Percentiles rank a stretch among this genome's conserved stretches.
Conservation (phyloP, 306 rosid genomes). For the Hippophae gyantsensis region DNA sequence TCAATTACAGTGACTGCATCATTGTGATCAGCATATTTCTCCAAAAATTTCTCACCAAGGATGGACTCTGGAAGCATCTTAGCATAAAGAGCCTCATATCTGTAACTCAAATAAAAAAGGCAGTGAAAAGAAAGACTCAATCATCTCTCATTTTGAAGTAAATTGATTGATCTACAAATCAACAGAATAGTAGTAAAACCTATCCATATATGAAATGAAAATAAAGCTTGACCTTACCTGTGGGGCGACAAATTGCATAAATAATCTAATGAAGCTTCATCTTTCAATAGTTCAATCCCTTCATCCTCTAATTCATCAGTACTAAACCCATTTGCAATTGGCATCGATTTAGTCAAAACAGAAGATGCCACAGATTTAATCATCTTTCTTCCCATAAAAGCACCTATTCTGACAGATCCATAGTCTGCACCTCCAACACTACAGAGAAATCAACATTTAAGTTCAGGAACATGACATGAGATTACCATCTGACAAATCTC, state of each 20-base stretch:
- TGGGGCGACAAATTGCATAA: constrained; percentile 85
- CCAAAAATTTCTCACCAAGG: constrained; percentile 50
- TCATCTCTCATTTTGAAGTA: background rate
- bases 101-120: constrained; percentile 19
- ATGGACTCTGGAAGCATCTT: constrained; percentile 48
- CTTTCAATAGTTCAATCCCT: constrained; percentile 54
- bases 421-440: constrained; percentile 65
- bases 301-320: constrained; percentile 52
- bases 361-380: constrained; percentile 58
- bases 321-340: constrained; percentile 37
- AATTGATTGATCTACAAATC: background rate
- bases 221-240: constrained; percentile 35
- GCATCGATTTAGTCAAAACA: constrained; percentile 32
- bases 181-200: background rate
- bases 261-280: constrained; percentile 65
- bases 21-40: constrained; percentile 48
- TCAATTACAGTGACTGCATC: constrained; percentile 76
- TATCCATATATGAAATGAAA: background rate
- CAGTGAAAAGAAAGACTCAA: background rate
- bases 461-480: background rate
- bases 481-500: background rate
- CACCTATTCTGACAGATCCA: constrained; percentile 61
- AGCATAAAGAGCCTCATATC: constrained; percentile 59
- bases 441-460: background rate
- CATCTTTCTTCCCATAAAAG: constrained; percentile 85